Evolutionary conservation across 495 filamentous ascomycete species (phyloP), one percentile per base, ranked within the genome.

Genomic region (Penicillium cataractarum): DNA sequence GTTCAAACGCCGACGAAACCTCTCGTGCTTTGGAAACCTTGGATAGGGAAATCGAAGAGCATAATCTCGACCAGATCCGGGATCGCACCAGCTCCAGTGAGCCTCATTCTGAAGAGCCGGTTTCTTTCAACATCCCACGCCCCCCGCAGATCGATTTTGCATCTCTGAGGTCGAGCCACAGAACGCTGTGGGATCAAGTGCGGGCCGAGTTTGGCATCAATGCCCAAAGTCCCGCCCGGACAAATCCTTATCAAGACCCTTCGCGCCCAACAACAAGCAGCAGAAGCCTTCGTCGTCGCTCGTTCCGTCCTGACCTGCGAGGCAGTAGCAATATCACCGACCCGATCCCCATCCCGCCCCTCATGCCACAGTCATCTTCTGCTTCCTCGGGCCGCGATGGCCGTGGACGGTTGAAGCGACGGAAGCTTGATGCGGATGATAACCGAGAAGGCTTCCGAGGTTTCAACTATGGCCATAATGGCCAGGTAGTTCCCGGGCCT

Each of bases 401-500:
- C 53, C 78, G 74, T 59, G 82, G 82, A 57, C 76, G 86, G 49
- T 65, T 75, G 53, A 97, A 97, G 72, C 85, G 92, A 37, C 84
- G 91, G 58, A 93, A 92, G 75, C 69, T 94, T 33, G 89, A 92
- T 51, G 75, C 84, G 6, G 89, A 92, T 56, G 80, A 78, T 58
- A 65, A 78, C 12, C 69, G 76, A 8, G 74, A 83, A 35, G 80
- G 79, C 15, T 80, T 84, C 24, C 79, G 80, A 51, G 84, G 82
- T 5, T 89, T 93, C 56, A 86, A 83, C 57, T 96, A 96, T 63
- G 93, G 92, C 2, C 85, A 87, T 65, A 90, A 86, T 69, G 93
- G 93, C 19, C 92, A 96, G 69, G 89, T 93, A 6, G 89, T 93
- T 35, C 84, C 92, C 0, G 92, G 92, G 13, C 80, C 84, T 61